These are phyloP conservation scores for Fusarium sp. DNA, from an alignment of 2,329 filamentous ascomycete species.

Conservation along the genomic window DNA sequence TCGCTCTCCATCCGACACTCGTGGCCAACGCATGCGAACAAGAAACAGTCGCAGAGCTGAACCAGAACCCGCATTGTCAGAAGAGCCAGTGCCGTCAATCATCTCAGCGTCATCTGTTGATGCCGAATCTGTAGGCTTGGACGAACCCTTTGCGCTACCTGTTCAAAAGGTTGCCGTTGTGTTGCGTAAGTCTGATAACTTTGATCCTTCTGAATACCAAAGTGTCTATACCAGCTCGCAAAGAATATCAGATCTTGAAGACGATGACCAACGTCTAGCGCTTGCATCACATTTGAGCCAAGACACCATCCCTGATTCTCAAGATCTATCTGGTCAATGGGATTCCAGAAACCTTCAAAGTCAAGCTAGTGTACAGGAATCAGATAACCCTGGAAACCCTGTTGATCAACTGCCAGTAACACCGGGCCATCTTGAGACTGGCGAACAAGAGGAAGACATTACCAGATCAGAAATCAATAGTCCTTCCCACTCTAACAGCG, in stretches of 20 bases:
- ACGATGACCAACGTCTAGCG: slow-evolving; percentile 49
- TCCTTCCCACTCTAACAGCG: background rate
- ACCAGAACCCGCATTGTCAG: slow-evolving; percentile 43
- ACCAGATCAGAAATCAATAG: background rate
- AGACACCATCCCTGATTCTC: slow-evolving; percentile 59
- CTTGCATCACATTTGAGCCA: slow-evolving; percentile 51
- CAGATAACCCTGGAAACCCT: background rate
- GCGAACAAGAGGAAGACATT: background rate
- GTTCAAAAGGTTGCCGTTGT: slow-evolving; percentile 46
- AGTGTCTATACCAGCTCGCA: slow-evolving; percentile 50
- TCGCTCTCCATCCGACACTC: slow-evolving; percentile 23
- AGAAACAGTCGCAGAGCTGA: slow-evolving; percentile 41
- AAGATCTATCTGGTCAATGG: slow-evolving; percentile 51
- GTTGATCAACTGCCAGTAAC: background rate
- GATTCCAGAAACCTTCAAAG: slow-evolving; percentile 24
- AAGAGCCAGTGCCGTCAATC: slow-evolving; percentile 49
- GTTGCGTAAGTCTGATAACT: slow-evolving; percentile 47
- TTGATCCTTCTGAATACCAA: slow-evolving; percentile 53
- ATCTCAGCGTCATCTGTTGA: slow-evolving; percentile 46
- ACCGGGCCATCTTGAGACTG: background rate
- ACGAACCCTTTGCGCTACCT: slow-evolving; percentile 17
- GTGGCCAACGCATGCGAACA: slow-evolving; percentile 32
- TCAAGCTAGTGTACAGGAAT: slow-evolving; percentile 6
- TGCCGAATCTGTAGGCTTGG: slow-evolving; percentile 28
- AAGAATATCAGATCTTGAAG: slow-evolving; percentile 52